A percentile compares a stretch with the other conserved stretches of the same genome.
Evolutionary conservation across 768 basidiomycete species (phyloP).

Genomic region (Lentinula boryana): DNA sequence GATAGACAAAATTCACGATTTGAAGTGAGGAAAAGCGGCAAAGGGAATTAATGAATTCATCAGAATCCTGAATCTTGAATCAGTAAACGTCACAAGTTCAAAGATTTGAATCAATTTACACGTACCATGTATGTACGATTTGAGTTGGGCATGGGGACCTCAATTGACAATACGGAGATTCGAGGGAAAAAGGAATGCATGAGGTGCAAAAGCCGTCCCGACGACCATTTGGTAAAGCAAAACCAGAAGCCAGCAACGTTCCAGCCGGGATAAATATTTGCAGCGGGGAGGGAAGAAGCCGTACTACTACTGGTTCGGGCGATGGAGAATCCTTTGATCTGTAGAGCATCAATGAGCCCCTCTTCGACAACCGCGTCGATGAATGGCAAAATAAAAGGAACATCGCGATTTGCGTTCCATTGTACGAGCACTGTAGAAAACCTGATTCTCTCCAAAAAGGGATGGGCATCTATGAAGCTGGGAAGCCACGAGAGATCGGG

Average conservation of each 20-base stretch:
- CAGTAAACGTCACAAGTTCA: too few species aligned
- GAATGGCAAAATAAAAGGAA: background rate
- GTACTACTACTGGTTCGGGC: background rate
- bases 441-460: background rate
- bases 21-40: background rate
- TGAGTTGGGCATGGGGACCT: background rate
- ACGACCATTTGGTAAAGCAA: background rate
- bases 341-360: background rate
- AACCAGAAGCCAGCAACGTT: slow-evolving; percentile 1
- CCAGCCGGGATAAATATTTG: background rate
- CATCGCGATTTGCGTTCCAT: background rate
- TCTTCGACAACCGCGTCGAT: background rate
- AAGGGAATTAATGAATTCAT: background rate
- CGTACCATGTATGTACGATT: background rate
- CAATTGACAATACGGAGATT: background rate
- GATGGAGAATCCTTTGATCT: background rate
- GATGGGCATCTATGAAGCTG: background rate
- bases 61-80: background rate
- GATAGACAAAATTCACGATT: background rate
- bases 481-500: slow-evolving; percentile 1
- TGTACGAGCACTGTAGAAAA: background rate
- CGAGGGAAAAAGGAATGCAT: background rate
- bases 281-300: background rate
- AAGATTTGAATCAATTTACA: background rate
- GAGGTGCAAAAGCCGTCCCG: background rate